Conservation (phyloP, 768 basidiomycete genomes). For the Imleria badia region DNA sequence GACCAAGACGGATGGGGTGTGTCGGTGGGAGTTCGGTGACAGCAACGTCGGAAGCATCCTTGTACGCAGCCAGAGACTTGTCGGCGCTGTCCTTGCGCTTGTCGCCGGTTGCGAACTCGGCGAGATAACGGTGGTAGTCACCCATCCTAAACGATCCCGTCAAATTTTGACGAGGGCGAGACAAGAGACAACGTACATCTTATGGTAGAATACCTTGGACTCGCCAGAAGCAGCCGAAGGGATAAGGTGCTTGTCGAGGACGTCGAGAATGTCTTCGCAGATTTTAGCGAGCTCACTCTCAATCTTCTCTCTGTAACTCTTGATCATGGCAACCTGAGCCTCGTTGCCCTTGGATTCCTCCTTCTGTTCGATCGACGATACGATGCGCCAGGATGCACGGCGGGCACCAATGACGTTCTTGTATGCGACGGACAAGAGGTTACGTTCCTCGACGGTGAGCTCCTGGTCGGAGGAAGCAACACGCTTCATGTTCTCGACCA, state of each 20-base stretch:
- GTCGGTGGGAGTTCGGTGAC: slow-evolving; percentile 94
- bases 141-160: slow-evolving; percentile 72
- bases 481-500: slow-evolving; percentile 99
- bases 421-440: slow-evolving; percentile 96
- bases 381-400: slow-evolving; percentile 96
- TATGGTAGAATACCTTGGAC: slow-evolving; percentile 99
- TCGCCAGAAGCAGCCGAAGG: slow-evolving; percentile 96
- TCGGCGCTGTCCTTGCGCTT: slow-evolving; percentile 96
- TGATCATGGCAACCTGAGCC: slow-evolving; percentile 95
- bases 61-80: slow-evolving; percentile 97
- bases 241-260: slow-evolving; percentile 97
- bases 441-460: slow-evolving; percentile 97
- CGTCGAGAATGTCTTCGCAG: slow-evolving; percentile 97
- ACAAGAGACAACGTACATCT: slow-evolving; percentile 66
- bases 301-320: slow-evolving; percentile 97
- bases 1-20: slow-evolving; percentile 97
- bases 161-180: slow-evolving; percentile 2
- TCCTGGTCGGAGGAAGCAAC: slow-evolving; percentile 98
- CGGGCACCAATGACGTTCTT: slow-evolving; percentile 99
- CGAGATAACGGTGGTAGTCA: slow-evolving; percentile 98
- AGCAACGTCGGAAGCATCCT: slow-evolving; percentile 96
- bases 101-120: slow-evolving; percentile 97
- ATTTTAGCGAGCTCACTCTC: slow-evolving; percentile 96
- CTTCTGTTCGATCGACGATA: slow-evolving; percentile 98
- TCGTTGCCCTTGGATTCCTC: slow-evolving; percentile 99